phyloP scores from a whole-genome alignment of 2,329 filamentous ascomycete genomes.

The Fusarium vanettenii region DNA sequence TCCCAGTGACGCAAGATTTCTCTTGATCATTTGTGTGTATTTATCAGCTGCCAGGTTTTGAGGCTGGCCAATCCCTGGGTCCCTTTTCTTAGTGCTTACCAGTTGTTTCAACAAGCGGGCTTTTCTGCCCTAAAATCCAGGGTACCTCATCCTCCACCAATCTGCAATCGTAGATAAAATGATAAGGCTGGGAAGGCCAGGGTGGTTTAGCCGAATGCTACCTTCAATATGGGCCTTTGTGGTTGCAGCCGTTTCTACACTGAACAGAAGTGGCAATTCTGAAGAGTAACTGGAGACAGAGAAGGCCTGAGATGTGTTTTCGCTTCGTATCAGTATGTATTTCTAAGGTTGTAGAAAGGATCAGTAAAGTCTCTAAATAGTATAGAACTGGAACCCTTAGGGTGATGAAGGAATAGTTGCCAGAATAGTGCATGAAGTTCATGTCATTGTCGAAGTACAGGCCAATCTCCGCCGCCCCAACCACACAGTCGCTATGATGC shows the following conservation, averaged over 20 bases:
- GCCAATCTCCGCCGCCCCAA: no score
- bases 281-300: neutral
- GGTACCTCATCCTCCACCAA: neutral
- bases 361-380: no score
- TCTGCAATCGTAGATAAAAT: neutral
- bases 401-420: no score
- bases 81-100: neutral
- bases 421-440: no score
- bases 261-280: neutral
- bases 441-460: no score
- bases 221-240: neutral
- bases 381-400: no score
- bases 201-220: neutral
- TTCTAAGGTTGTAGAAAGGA: no score
- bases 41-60: neutral
- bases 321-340: neutral
- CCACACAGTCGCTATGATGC: conserved; percentile 32
- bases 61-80: neutral
- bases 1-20: neutral
- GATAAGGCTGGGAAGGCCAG: neutral
- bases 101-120: neutral
- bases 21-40: neutral
- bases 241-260: neutral
- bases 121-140: neutral
- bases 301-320: neutral